phyloP scores from a whole-genome alignment of 495 filamentous ascomycete species.

The Hypoxylon crocopeplum region DNA sequence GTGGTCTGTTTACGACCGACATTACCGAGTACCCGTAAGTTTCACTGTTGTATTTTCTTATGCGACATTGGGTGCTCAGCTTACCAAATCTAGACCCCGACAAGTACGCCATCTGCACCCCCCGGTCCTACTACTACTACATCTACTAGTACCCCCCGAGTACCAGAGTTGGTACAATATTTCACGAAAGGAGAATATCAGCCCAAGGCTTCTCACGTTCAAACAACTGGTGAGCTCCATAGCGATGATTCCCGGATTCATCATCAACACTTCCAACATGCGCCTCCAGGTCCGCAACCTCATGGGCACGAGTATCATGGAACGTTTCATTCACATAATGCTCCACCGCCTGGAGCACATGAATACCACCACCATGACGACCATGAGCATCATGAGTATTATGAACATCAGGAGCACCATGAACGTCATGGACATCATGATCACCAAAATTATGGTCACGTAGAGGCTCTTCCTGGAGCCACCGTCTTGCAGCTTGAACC shows the following conservation, averaged over 20 bases:
- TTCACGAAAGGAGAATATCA: constrained; percentile 62
- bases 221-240: constrained; percentile 40
- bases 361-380: constrained; percentile 11
- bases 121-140: background rate
- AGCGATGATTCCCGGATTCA: constrained; percentile 16
- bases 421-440: constrained; percentile 8
- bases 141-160: constrained; percentile 11
- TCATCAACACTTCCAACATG: constrained; percentile 33
- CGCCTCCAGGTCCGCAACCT: constrained; percentile 13
- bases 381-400: constrained; percentile 22
- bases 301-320: constrained; percentile 26
- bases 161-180: constrained; percentile 55
- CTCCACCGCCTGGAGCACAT: constrained; percentile 1
- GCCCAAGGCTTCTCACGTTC: constrained; percentile 42
- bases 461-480: constrained; percentile 30
- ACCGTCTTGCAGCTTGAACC: constrained; percentile 32
- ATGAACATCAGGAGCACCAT: constrained; percentile 12
- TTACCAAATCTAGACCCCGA: constrained; percentile 19
- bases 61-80: background rate
- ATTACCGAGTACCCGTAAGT: constrained; percentile 69
- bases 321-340: constrained; percentile 10
- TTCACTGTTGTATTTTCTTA: background rate
- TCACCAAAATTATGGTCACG: constrained; percentile 23
- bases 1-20: constrained; percentile 92
- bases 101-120: background rate